Evolutionary conservation across 1,139 yeast species (phyloP).

Genomic region (Yamadazyma trypodendri): DNA sequence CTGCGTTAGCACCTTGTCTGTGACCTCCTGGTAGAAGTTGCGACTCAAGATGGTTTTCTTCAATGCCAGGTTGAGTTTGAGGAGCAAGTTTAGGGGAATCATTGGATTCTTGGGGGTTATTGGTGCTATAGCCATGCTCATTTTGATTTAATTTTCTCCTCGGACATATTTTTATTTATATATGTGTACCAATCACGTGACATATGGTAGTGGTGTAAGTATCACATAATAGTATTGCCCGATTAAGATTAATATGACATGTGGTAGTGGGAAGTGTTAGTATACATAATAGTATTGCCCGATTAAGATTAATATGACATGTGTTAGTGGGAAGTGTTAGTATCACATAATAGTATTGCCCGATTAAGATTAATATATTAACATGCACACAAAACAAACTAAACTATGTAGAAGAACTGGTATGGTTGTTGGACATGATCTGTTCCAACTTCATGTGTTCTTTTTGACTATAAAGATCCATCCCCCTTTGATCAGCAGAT

Average conservation of each 20-base stretch:
- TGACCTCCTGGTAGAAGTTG: slow-evolving; percentile 44
- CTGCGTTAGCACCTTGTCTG: slow-evolving; percentile 37
- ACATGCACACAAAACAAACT: background rate
- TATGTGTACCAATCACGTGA: no score
- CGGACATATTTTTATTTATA: no score
- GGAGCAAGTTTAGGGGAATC: slow-evolving; percentile 17
- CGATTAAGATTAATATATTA: background rate
- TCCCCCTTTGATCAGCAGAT: slow-evolving; percentile 43
- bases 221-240: no score
- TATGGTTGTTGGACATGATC: slow-evolving; percentile 12
- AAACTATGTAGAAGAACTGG: slow-evolving; percentile 2
- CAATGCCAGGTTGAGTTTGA: slow-evolving; percentile 21
- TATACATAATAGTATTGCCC: no score
- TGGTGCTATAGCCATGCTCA: slow-evolving; percentile 20
- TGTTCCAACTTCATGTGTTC: slow-evolving; percentile 34
- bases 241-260: no score
- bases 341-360: no score
- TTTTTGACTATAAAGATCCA: slow-evolving; percentile 36
- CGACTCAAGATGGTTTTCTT: slow-evolving; percentile 30
- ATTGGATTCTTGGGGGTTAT: slow-evolving; percentile 8
- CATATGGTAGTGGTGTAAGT: no score
- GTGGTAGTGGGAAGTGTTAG: no score
- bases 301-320: no score
- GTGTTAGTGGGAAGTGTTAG: no score
- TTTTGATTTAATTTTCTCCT: slow-evolving; percentile 6